Evolutionary conservation across 1,284 basidiomycete species (phyloP).

Genomic region (Rhodotorula sp.): DNA sequence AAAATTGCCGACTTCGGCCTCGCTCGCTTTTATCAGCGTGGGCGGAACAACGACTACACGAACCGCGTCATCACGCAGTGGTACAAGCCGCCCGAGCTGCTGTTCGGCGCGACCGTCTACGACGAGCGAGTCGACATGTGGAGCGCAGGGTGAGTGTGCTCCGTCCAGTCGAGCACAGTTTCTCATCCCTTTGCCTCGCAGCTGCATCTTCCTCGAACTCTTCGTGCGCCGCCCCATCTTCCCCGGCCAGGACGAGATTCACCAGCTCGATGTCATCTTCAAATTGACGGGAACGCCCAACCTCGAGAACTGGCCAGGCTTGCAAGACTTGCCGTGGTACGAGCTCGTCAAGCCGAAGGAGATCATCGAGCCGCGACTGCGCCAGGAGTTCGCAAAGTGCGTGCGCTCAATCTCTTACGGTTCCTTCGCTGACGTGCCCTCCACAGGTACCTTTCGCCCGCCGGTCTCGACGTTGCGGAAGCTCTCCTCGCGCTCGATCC

Average conservation of each 20-base stretch:
- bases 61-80: conserved; percentile 98
- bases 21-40: conserved; percentile 93
- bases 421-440: not conserved
- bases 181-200: conserved; percentile 47
- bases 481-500: conserved; percentile 82
- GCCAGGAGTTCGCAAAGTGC: conserved; percentile 74
- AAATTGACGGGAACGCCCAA: conserved; percentile 85
- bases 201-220: conserved; percentile 97
- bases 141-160: conserved; percentile 83
- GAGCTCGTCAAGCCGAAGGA: conserved; percentile 92
- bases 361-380: conserved; percentile 66
- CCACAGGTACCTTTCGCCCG: conserved; percentile 39
- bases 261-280: conserved; percentile 91
- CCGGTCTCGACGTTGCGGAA: conserved; percentile 76
- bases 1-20: conserved; percentile 98
- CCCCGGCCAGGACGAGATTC: conserved; percentile 94
- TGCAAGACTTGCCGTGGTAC: conserved; percentile 89
- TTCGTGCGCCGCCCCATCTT: conserved; percentile 93
- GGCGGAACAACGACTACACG: conserved; percentile 86
- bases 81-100: conserved; percentile 94
- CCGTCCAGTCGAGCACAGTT: not conserved
- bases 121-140: conserved; percentile 99
- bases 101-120: conserved; percentile 95
- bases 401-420: conserved; percentile 41
- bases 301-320: conserved; percentile 74